phyloP scores from a whole-genome alignment of 306 rosid species.

The Ceratonia siliqua region DNA sequence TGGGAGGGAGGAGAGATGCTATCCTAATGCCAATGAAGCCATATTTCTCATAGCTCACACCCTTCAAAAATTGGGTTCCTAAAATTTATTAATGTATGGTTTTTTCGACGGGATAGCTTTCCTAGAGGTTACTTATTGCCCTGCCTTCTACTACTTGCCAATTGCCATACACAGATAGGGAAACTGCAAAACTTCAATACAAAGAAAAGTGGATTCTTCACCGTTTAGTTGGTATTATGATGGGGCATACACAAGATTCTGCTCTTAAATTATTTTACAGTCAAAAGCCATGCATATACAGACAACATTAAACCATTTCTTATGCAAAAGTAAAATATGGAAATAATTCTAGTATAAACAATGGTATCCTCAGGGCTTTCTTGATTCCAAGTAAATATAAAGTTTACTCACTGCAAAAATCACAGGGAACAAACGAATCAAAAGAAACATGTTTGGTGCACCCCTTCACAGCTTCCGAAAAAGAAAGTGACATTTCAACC shows the following conservation, averaged over 20 bases:
- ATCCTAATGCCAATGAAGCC: slow-evolving; percentile 14
- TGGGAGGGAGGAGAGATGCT: neutral
- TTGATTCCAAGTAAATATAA: slow-evolving; percentile 23
- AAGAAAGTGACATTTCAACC: slow-evolving; percentile 76
- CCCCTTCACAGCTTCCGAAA: slow-evolving; percentile 83
- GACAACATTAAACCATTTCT: slow-evolving; percentile 30
- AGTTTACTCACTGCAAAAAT: slow-evolving; percentile 72
- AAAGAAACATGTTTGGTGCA: slow-evolving; percentile 76
- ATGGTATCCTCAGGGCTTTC: neutral
- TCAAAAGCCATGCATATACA: neutral
- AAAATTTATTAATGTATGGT: slow-evolving; percentile 10
- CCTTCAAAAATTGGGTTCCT: slow-evolving; percentile 10
- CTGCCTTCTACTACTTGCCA: slow-evolving; percentile 13
- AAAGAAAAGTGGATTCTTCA: neutral
- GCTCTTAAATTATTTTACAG: slow-evolving; percentile 1
- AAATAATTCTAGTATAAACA: slow-evolving; percentile 22
- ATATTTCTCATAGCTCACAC: neutral
- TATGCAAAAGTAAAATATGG: neutral
- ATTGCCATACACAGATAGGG: slow-evolving; percentile 1
- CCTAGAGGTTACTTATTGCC: neutral
- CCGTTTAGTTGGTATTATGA: neutral
- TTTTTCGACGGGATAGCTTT: slow-evolving; percentile 5
- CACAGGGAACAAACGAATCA: slow-evolving; percentile 78
- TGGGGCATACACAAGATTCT: neutral
- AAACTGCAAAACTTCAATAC: neutral